Conservation (phyloP, 345 rosid species). For the Anacardium occidentale region DNA sequence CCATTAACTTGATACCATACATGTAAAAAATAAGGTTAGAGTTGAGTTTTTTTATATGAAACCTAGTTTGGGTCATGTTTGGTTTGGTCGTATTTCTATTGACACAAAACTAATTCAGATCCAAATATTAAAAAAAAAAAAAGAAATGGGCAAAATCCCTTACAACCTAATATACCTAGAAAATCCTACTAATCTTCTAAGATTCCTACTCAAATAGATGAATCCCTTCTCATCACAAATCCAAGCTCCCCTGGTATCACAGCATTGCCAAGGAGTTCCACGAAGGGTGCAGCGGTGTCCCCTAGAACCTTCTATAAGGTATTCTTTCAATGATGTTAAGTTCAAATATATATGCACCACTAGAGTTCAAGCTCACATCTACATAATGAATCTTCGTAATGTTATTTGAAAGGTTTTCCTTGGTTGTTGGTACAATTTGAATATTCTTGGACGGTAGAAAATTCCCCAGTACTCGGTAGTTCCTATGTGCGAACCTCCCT, state of each 20-base stretch:
- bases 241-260: slow-evolving; percentile 58
- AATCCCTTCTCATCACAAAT: slow-evolving; percentile 57
- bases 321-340: slow-evolving; percentile 43
- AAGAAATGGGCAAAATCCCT: no score
- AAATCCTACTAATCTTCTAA: slow-evolving; percentile 38
- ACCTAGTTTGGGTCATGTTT: no score
- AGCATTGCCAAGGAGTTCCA: slow-evolving; percentile 95
- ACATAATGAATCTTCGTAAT: slow-evolving; percentile 67
- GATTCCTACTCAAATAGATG: slow-evolving; percentile 49
- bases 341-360: slow-evolving; percentile 72
- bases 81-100: no score
- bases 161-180: slow-evolving; percentile 50
- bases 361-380: slow-evolving; percentile 72
- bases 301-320: slow-evolving; percentile 26
- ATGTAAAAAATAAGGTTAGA: no score
- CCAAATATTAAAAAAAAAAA: no score
- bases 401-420: slow-evolving; percentile 54
- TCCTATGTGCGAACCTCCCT: slow-evolving; percentile 1
- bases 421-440: slow-evolving; percentile 48
- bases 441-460: slow-evolving; percentile 17
- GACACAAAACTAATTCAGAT: no score
- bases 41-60: no score
- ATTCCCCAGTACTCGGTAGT: neutral
- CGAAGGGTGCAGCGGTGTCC: slow-evolving; percentile 52
- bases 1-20: no score